Percentiles rank a stretch among this genome's conserved stretches.
Conservation (phyloP, 2,329 filamentous ascomycete genomes). For the Paracamarosporium sp. region DNA sequence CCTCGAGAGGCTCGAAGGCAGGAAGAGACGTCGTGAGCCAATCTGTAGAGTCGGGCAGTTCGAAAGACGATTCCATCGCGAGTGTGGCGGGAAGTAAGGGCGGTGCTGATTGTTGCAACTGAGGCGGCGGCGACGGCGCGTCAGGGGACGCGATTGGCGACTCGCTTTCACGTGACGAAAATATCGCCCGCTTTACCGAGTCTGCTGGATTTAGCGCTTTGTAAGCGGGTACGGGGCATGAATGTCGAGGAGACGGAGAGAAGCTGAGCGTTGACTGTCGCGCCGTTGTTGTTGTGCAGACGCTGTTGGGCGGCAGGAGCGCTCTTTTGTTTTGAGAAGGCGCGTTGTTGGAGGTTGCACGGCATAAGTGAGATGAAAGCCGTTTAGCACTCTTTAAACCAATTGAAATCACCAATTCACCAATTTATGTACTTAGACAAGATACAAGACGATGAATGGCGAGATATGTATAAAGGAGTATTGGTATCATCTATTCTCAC, state of each 20-base stretch:
- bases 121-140: slow-evolving; percentile 2
- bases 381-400: background rate
- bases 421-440: no score
- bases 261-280: slow-evolving; percentile 6
- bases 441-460: background rate
- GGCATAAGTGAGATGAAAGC: background rate
- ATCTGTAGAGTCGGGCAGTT: slow-evolving; percentile 79
- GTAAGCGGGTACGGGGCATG: slow-evolving; percentile 4
- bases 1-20: slow-evolving; percentile 75
- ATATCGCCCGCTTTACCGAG: background rate
- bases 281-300: background rate
- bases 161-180: slow-evolving; percentile 10
- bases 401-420: background rate
- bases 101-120: background rate
- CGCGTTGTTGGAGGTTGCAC: background rate
- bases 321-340: background rate
- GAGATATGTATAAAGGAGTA: background rate
- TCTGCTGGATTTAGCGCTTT: slow-evolving; percentile 5
- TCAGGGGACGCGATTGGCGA: slow-evolving; percentile 5
- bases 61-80: slow-evolving; percentile 42
- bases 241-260: background rate
- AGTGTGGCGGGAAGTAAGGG: slow-evolving; percentile 7
- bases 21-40: slow-evolving; percentile 77
- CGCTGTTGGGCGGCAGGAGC: no score
- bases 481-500: slow-evolving; percentile 2